phyloP scores from a whole-genome alignment of 75 land plant species.

The Picea glauca region DNA sequence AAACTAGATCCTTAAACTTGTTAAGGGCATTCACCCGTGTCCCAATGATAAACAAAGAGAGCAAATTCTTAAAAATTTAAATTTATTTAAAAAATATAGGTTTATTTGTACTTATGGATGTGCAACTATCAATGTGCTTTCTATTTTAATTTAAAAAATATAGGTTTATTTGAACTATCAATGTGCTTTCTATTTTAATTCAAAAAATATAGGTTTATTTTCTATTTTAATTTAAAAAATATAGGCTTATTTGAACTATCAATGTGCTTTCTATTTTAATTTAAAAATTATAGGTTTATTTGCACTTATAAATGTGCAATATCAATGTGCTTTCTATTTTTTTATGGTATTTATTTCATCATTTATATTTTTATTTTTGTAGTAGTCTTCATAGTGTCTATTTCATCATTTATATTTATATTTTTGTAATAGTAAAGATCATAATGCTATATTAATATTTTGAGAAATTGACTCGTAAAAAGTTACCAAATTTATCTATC shows the following conservation, averaged over 20 bases:
- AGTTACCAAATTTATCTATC: background rate
- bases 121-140: too few relatives aligned
- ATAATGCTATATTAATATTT: too few relatives aligned
- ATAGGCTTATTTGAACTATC: too few relatives aligned
- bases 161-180: background rate
- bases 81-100: conserved; percentile 3
- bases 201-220: background rate
- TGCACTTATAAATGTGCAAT: too few relatives aligned
- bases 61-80: conserved; percentile 61
- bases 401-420: background rate
- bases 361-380: too few relatives aligned
- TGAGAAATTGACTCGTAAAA: background rate
- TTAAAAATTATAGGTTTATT: background rate
- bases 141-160: too few relatives aligned
- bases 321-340: too few relatives aligned
- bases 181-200: background rate
- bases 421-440: background rate
- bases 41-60: conserved; percentile 32
- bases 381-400: background rate
- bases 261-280: too few relatives aligned
- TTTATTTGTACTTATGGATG: background rate
- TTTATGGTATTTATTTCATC: too few relatives aligned
- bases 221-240: too few relatives aligned
- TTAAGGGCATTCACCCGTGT: conserved; percentile 51
- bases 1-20: conserved; percentile 84